Evolutionary conservation across 73 alveolate genomes (phyloP).

Genomic region (Tetrahymena malaccensis): DNA sequence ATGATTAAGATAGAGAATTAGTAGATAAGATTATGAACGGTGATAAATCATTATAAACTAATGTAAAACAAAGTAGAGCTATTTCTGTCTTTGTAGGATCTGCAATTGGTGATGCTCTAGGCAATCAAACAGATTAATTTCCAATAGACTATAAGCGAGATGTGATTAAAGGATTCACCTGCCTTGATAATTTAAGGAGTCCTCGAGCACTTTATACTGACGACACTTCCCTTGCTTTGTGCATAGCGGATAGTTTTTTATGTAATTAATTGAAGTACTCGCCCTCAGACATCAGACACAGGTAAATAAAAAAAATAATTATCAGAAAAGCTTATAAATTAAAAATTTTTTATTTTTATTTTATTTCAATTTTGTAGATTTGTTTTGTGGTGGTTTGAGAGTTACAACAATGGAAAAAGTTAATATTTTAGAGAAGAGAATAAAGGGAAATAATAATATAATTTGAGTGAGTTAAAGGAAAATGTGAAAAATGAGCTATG

Average conservation of each 20-base stretch:
- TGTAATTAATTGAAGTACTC: not conserved
- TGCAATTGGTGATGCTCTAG: constrained; percentile 1
- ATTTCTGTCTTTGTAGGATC: not conserved
- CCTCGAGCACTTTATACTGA: not conserved
- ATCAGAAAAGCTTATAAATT: too few relatives aligned
- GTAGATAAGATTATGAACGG: not conserved
- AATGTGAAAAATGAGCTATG: not conserved
- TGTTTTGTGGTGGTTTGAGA: not conserved
- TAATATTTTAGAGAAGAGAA: not conserved
- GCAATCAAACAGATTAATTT: not conserved
- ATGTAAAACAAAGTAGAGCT: not conserved
- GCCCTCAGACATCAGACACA: not conserved
- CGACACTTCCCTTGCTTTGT: not conserved
- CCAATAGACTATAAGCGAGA: not conserved
- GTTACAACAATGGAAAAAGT: not conserved
- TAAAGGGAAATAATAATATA: not conserved
- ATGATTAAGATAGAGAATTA: not conserved
- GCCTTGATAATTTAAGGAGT: not conserved
- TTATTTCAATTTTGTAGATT: not conserved
- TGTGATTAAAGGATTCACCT: not conserved
- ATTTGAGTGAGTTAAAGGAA: not conserved
- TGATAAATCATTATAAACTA: not conserved
- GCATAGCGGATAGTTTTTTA: not conserved
- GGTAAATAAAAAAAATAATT: not conserved
- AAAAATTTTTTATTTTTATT: not conserved